These are phyloP conservation scores for Mycena crocata DNA, from an alignment of 768 basidiomycete species.

Conservation along the genomic window DNA sequence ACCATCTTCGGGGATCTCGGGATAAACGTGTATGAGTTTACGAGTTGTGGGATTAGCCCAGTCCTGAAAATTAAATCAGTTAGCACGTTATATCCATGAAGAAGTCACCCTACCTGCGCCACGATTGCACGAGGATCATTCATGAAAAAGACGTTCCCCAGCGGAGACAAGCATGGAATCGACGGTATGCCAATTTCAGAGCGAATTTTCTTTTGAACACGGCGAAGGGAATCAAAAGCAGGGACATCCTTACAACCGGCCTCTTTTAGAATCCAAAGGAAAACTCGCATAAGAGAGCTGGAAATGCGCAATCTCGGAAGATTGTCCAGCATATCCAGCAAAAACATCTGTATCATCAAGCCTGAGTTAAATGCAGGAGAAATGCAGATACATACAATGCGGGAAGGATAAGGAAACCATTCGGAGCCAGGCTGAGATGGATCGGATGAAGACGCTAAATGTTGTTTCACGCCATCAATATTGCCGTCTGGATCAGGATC, in stretches of 20 bases:
- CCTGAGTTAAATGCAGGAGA: not conserved
- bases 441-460: too few relatives aligned
- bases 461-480: not conserved
- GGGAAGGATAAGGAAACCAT: not conserved
- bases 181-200: not conserved
- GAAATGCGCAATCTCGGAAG: not conserved
- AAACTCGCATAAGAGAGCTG: not conserved
- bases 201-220: not conserved
- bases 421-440: not conserved
- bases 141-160: slow-evolving; percentile 24
- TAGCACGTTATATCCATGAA: not conserved
- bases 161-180: not conserved
- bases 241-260: not conserved
- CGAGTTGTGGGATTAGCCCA: slow-evolving; percentile 10
- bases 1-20: slow-evolving; percentile 14
- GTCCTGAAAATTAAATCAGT: not conserved
- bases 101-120: not conserved
- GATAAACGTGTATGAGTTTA: slow-evolving; percentile 18
- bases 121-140: slow-evolving; percentile 14
- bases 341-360: not conserved
- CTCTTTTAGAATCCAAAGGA: not conserved
- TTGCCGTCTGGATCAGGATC: not conserved
- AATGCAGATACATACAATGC: not conserved
- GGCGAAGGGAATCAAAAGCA: not conserved
- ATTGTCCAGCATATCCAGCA: not conserved